These are phyloP conservation scores for Fusarium nematophilum DNA, from an alignment of 2,329 filamentous ascomycete genomes.

Conservation along the genomic window DNA sequence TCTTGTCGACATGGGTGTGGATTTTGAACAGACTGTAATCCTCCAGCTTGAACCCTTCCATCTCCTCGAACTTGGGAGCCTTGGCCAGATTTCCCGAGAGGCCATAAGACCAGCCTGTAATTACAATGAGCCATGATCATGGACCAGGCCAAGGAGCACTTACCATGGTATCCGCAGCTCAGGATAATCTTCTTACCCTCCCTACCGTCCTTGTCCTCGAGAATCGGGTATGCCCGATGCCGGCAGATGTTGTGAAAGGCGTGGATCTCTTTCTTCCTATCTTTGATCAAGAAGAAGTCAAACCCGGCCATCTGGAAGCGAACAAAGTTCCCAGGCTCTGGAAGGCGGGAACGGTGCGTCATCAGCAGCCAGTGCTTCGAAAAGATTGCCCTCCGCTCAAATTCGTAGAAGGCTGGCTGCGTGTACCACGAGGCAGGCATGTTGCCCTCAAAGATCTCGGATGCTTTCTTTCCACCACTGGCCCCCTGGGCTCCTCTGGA, in stretches of 20 bases:
- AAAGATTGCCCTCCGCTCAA: background rate
- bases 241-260: slow-evolving; percentile 23
- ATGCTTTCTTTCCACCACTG: too few relatives aligned
- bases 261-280: slow-evolving; percentile 10
- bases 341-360: background rate
- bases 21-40: slow-evolving; percentile 17
- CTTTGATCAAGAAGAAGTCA: slow-evolving; percentile 22
- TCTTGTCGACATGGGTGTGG: slow-evolving; percentile 18
- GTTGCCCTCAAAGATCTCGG: background rate
- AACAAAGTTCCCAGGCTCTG: background rate
- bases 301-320: slow-evolving; percentile 6
- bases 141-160: background rate
- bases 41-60: slow-evolving; percentile 13
- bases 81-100: slow-evolving; percentile 21
- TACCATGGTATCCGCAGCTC: slow-evolving; percentile 21
- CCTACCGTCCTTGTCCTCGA: slow-evolving; percentile 15
- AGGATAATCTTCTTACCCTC: slow-evolving; percentile 11
- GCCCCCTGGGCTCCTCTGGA: too few relatives aligned
- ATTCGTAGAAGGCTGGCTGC: background rate
- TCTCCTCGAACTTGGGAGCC: slow-evolving; percentile 20
- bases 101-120: slow-evolving; percentile 22
- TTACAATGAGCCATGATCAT: background rate
- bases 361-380: background rate
- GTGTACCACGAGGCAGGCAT: slow-evolving; percentile 1
- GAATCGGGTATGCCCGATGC: slow-evolving; percentile 19